phyloP scores from a whole-genome alignment of 1,284 basidiomycete genomes.

The Marasmius oreades region DNA sequence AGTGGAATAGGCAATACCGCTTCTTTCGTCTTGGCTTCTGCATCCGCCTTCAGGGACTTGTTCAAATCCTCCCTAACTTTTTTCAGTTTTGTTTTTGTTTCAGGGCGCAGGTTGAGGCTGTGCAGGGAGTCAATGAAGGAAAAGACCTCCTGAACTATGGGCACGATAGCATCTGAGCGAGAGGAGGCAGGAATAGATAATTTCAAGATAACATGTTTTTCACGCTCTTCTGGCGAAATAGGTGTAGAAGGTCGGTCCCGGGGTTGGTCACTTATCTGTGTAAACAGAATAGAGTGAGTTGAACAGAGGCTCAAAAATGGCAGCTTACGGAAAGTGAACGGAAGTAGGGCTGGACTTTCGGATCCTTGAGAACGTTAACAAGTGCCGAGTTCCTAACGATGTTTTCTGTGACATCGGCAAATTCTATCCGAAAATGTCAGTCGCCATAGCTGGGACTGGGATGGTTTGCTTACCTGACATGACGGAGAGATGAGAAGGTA shows the following conservation, averaged over 20 bases:
- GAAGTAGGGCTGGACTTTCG: constrained; percentile 70
- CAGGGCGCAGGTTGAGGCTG: constrained; percentile 66
- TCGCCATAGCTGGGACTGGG: constrained; percentile 5
- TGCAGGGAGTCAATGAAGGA: constrained; percentile 69
- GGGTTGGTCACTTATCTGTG: constrained; percentile 80
- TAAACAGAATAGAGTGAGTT: constrained; percentile 9
- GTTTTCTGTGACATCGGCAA: constrained; percentile 76
- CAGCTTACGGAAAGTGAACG: constrained; percentile 60
- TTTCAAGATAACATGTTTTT: constrained; percentile 72
- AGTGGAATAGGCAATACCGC: constrained; percentile 37
- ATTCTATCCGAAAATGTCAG: constrained; percentile 42
- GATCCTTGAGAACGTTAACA: constrained; percentile 54
- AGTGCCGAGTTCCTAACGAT: constrained; percentile 70
- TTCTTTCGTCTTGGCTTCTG: constrained; percentile 67
- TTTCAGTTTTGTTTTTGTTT: constrained; percentile 74
- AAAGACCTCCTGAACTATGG: constrained; percentile 67
- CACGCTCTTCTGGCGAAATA: constrained; percentile 42
- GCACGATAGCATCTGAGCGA: constrained; percentile 46
- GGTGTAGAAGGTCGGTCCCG: constrained; percentile 59
- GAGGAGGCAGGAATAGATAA: constrained; percentile 54
- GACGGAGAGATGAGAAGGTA: constrained; percentile 61
- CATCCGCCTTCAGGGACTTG: constrained; percentile 63
- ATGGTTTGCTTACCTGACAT: constrained; percentile 57
- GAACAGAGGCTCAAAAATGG: not conserved
- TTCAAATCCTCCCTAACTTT: constrained; percentile 70